Conservation (phyloP, 306 rosid species). For the Hippophae gyantsensis region DNA sequence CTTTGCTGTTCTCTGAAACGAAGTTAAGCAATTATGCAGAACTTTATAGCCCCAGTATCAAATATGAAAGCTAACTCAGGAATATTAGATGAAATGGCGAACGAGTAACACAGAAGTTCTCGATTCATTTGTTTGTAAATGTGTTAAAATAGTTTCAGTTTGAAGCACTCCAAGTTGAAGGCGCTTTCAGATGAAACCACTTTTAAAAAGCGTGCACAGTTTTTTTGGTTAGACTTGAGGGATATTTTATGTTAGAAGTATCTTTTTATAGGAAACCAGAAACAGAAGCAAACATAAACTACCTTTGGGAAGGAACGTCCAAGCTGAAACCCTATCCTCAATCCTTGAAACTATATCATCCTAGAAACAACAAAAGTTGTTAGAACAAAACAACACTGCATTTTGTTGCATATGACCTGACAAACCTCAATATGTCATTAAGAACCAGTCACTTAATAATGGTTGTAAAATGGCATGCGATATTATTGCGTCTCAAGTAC, state of each 20-base stretch:
- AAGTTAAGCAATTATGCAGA: constrained; percentile 6
- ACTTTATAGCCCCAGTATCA: background rate
- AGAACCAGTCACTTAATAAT: background rate
- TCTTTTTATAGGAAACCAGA: no score
- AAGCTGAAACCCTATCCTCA: constrained; percentile 64
- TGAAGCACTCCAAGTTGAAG: no score
- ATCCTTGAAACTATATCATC: constrained; percentile 59
- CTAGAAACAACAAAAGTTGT: constrained; percentile 28
- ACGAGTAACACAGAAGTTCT: background rate
- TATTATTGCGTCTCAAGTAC: no score
- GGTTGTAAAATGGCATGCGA: no score
- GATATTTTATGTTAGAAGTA: no score
- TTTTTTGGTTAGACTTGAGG: no score
- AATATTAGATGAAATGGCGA: background rate
- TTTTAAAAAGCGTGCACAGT: no score
- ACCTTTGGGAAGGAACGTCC: constrained; percentile 96
- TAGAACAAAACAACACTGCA: background rate
- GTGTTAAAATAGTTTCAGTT: no score
- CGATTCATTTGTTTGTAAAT: no score
- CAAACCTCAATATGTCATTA: background rate
- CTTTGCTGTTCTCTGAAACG: constrained; percentile 50
- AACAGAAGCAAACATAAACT: background rate
- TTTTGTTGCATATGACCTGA: background rate
- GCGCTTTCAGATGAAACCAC: no score
- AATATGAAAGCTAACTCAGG: background rate